Evolutionary conservation across 179 eudicot genomes (phyloP).

Genomic region (Amaranthus tricolor): DNA sequence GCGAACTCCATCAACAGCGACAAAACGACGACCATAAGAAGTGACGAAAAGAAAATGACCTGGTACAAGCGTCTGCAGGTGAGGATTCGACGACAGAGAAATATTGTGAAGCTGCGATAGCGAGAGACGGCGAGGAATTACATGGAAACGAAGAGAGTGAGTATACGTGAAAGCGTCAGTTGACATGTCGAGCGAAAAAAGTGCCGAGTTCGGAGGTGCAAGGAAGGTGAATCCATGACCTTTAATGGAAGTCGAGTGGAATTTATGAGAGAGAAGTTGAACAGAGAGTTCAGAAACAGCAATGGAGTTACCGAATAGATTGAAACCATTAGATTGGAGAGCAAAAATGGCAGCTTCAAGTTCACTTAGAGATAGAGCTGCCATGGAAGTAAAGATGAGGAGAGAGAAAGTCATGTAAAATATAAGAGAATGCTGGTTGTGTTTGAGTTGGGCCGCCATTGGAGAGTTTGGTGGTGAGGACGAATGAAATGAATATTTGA

Average conservation of each 20-base stretch:
- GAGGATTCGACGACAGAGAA: slow-evolving; percentile 31
- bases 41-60: slow-evolving; percentile 28
- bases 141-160: slow-evolving; percentile 46
- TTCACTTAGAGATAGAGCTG: slow-evolving; percentile 17
- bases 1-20: slow-evolving; percentile 44
- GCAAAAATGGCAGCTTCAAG: slow-evolving; percentile 31
- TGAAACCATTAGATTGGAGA: slow-evolving; percentile 37
- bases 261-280: slow-evolving; percentile 33
- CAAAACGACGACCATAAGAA: slow-evolving; percentile 15
- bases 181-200: slow-evolving; percentile 51
- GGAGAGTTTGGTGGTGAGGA: background rate
- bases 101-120: slow-evolving; percentile 35
- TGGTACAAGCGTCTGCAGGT: slow-evolving; percentile 37
- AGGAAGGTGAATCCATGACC: slow-evolving; percentile 41
- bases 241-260: background rate
- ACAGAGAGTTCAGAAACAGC: slow-evolving; percentile 45
- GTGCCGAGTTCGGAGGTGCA: slow-evolving; percentile 41
- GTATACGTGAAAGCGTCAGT: slow-evolving; percentile 41
- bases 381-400: slow-evolving; percentile 9
- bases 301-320: slow-evolving; percentile 52
- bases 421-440: background rate
- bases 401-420: slow-evolving; percentile 26
- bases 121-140: slow-evolving; percentile 40
- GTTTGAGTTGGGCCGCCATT: slow-evolving; percentile 21
- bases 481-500: background rate